Conservation (phyloP, 108 stramenopile species). For the Conticribra weissflogii region DNA sequence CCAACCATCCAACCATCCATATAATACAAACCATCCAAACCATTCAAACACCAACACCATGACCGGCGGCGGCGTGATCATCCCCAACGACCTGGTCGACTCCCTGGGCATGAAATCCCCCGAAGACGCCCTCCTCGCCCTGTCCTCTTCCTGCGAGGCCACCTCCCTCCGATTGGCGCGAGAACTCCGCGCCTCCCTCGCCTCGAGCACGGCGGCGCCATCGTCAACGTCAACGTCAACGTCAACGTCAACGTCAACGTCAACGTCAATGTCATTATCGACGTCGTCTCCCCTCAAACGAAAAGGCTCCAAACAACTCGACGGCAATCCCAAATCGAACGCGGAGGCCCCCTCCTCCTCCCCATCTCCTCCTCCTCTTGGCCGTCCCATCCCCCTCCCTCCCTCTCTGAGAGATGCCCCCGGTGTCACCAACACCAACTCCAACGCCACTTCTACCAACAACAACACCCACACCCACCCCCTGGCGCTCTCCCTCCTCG, state of each 20-base stretch:
- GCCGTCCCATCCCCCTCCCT: conserved; percentile 13
- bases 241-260: neutral
- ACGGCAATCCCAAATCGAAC: neutral
- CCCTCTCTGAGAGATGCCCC: conserved; percentile 30
- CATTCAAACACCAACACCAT: no score
- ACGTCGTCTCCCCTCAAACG: neutral
- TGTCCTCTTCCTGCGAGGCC: conserved; percentile 43
- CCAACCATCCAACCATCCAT: no score
- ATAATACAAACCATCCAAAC: no score
- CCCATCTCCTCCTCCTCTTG: conserved; percentile 13
- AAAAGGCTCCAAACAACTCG: neutral
- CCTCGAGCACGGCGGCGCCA: neutral
- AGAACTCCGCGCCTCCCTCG: conserved; percentile 39
- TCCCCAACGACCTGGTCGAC: conserved; percentile 25
- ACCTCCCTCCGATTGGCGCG: conserved; percentile 43
- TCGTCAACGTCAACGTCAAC: neutral
- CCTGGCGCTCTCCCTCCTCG: conserved; percentile 56
- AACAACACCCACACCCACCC: conserved; percentile 44
- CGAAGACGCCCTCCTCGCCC: conserved; percentile 48
- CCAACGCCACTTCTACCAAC: conserved; percentile 26
- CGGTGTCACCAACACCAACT: neutral
- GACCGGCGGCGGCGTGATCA: no score
- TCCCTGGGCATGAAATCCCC: conserved; percentile 40
- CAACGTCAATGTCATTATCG: conserved; percentile 1
- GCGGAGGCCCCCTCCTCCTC: neutral